A percentile compares a stretch with the other conserved stretches of the same genome.
Evolutionary conservation across 306 rosid genomes (phyloP).

Genomic region (Vigna nakashimae): DNA sequence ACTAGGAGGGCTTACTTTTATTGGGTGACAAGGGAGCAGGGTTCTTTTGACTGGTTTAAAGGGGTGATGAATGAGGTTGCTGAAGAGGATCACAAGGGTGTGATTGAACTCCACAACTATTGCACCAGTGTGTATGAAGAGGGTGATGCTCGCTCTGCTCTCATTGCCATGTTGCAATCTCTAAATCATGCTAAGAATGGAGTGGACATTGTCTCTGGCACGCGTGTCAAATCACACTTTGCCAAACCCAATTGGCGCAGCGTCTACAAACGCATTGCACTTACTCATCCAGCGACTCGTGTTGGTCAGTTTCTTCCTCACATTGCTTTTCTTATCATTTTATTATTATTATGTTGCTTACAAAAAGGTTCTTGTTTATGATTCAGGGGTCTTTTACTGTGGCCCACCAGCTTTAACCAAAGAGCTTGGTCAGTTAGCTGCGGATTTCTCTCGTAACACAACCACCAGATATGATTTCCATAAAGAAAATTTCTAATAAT

Average conservation of each 20-base stretch:
- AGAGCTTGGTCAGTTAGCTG: slow-evolving; percentile 57
- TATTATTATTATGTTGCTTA: too few species aligned
- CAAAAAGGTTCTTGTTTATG: neutral
- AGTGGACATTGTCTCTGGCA: slow-evolving; percentile 70
- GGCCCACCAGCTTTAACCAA: slow-evolving; percentile 51
- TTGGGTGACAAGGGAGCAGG: slow-evolving; percentile 78
- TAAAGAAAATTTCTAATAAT: slow-evolving; percentile 58
- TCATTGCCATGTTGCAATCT: slow-evolving; percentile 72
- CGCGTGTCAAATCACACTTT: slow-evolving; percentile 70
- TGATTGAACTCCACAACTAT: slow-evolving; percentile 68
- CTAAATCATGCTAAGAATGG: slow-evolving; percentile 72
- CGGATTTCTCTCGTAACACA: slow-evolving; percentile 63
- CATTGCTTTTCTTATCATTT: too few species aligned
- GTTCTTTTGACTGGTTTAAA: slow-evolving; percentile 76
- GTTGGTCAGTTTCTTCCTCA: slow-evolving; percentile 57
- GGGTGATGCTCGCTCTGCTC: slow-evolving; percentile 83
- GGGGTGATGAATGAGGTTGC: slow-evolving; percentile 74
- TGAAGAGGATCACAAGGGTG: slow-evolving; percentile 59
- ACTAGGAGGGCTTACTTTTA: slow-evolving; percentile 66
- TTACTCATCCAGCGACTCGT: slow-evolving; percentile 53
- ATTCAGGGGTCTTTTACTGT: slow-evolving; percentile 77
- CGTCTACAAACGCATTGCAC: slow-evolving; percentile 68
- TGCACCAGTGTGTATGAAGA: slow-evolving; percentile 83
- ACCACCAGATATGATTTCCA: slow-evolving; percentile 63
- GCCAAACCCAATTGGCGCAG: slow-evolving; percentile 75